These are phyloP conservation scores for Triticum aestivum DNA, from an alignment of 176 grass and related monocot species.

Conservation along the genomic window IWGSC_CS_RefSeq_v2.1 NC_057799.1:484892548-484893047, in stretches of 20 bases:
- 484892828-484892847: background rate
- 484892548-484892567: too few species aligned
- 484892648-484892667: background rate
- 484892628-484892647: background rate
- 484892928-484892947: background rate
- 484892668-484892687: background rate
- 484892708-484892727: background rate
- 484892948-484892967: background rate
- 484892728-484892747: background rate
- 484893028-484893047: background rate
- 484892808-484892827: background rate
- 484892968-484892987: background rate
- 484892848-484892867: background rate
- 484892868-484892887: background rate
- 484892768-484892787: background rate
- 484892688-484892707: background rate
- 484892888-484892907: background rate
- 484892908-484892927: background rate
- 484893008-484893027: background rate
- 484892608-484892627: background rate
- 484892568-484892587: background rate
- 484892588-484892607: background rate
- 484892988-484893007: background rate
- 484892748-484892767: background rate
- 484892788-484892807: background rate